Base-by-base conservation (phyloP, 257 asterid species). In the Przewalskia tangutica region DNA sequence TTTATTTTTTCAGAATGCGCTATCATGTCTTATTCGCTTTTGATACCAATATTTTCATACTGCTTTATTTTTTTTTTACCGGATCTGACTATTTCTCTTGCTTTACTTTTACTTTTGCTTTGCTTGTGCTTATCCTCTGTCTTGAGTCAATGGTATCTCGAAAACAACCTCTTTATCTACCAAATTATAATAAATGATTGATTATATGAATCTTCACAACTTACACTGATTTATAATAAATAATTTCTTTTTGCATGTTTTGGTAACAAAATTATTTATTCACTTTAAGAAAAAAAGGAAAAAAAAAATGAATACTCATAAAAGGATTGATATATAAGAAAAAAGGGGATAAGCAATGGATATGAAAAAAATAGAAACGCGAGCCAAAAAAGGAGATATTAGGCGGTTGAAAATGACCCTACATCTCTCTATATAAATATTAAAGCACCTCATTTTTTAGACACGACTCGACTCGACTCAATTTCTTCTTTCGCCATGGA, bases 401-500 rank as follows among this genome's bases (percentile, higher is more conserved):
- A 50, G 46, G 80, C 80, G 62, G 80, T 75, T 75, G 80, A 23
- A 75, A 55, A 81, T 77, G 59, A 68, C 81, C 90, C 86, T 86
- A 83, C 85, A 85, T 48, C 46, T 67, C 2, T 5, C 5, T 62
- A 81, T 50, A 77, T 53, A 42, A 36, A 75, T 75, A 50, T 11
- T 23, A 73, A 73, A 73, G 14, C 56, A 51, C 53, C 82, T 70
- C 20, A 20, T 11, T 44, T 71, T 46, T 11, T 5, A 46, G 6
- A 71, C 78, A 14, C 79, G n/a, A n/a, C n/a, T n/a, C n/a, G n/a
- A 59, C 34, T 18, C 65, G 65, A 59, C 56, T 42, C 27, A 38
- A 2, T 9, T 40, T 78, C 40, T 36, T 59, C 40, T 59, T 59
- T 17, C 27, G 3, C 82, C 82, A 92, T 92, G 97, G 97, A 92